Evolutionary conservation across 2,329 filamentous ascomycete genomes (phyloP).

Genomic region (Penicillium psychrosexuale): DNA sequence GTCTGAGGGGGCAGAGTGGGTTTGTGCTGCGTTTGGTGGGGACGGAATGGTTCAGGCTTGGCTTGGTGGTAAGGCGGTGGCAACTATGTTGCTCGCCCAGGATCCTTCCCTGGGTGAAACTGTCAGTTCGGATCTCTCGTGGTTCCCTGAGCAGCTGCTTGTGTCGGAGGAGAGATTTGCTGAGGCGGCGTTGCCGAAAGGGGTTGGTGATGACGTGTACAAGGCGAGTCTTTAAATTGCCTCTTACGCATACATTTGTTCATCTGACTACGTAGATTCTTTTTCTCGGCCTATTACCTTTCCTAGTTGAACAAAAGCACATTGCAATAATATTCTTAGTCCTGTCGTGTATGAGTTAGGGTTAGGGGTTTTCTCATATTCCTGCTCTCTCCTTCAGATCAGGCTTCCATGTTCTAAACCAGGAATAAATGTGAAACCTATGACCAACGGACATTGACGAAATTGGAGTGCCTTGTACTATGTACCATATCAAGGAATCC

Average conservation of each 20-base stretch:
- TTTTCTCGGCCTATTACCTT: background rate
- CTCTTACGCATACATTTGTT: background rate
- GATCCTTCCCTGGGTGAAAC: slow-evolving; percentile 9
- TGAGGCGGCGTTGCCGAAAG: slow-evolving; percentile 12
- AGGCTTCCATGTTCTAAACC: background rate
- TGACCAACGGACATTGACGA: background rate
- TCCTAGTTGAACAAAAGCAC: background rate
- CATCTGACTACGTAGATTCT: background rate
- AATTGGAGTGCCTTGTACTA: background rate
- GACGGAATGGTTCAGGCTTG: slow-evolving; percentile 36
- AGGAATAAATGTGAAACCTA: background rate
- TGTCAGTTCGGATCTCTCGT: slow-evolving; percentile 18
- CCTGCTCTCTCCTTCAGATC: background rate
- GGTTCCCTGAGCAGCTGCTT: slow-evolving; percentile 31
- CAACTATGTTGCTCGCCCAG: slow-evolving; percentile 22
- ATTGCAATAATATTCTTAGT: background rate
- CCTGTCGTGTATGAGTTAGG: background rate
- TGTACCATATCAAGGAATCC: background rate
- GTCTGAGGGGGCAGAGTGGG: slow-evolving; percentile 23
- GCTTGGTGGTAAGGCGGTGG: slow-evolving; percentile 30
- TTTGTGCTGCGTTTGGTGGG: slow-evolving; percentile 29
- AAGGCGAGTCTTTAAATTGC: slow-evolving; percentile 9
- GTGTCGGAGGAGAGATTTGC: slow-evolving; percentile 25
- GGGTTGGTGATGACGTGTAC: background rate
- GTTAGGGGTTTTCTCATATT: background rate